Conservation (phyloP, 208 protist genomes). For the Acanthamoeba rhysodes region DNA sequence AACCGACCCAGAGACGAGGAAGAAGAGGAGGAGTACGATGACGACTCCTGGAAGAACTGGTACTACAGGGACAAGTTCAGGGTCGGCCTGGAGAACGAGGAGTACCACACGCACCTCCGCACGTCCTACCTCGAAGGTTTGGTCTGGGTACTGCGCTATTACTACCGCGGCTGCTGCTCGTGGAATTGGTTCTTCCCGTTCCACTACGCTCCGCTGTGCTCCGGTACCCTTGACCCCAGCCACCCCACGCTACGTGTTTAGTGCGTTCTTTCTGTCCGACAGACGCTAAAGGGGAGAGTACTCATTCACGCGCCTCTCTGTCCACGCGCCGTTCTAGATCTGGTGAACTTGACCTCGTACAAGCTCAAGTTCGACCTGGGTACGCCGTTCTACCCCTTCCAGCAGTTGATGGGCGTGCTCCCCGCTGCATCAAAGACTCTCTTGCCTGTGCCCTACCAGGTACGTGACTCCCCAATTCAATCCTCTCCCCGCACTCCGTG, state of each 20-base stretch:
- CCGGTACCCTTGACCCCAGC: not conserved
- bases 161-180: constrained; percentile 87
- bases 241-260: not conserved
- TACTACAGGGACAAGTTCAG: constrained; percentile 84
- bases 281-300: too few relatives aligned
- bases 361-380: constrained; percentile 79
- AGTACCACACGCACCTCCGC: constrained; percentile 75
- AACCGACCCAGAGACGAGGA: constrained; percentile 14
- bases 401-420: constrained; percentile 79
- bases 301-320: too few relatives aligned
- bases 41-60: constrained; percentile 78
- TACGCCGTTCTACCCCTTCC: constrained; percentile 95
- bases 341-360: constrained; percentile 81
- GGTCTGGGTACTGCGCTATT: constrained; percentile 91
- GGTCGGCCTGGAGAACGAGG: constrained; percentile 75
- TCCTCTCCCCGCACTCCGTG: too few relatives aligned
- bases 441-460: constrained; percentile 90
- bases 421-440: constrained; percentile 63
- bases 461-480: constrained; percentile 89
- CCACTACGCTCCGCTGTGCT: constrained; percentile 90
- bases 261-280: too few relatives aligned
- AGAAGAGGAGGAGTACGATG: constrained; percentile 74
- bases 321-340: constrained; percentile 79
- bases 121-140: constrained; percentile 87
- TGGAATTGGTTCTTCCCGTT: constrained; percentile 91